Evolutionary conservation across 495 filamentous ascomycete genomes (phyloP), one percentile per base, ranked within the genome.

Genomic region (Penicillium bialowiezense): DNA sequence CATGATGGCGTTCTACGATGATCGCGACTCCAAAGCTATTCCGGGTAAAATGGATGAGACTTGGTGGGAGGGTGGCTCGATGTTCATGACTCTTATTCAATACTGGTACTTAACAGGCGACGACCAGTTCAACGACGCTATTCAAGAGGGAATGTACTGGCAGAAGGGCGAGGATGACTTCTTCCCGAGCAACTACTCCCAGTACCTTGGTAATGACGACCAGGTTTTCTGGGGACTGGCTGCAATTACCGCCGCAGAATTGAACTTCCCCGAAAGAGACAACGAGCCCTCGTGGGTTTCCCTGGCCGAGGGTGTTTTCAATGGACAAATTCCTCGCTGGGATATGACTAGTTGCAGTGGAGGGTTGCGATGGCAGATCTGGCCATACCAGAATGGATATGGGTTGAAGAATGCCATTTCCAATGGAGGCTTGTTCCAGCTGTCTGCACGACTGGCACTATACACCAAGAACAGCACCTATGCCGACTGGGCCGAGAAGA

Each of bases 301-400:
- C 5, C 65, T 90, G 7, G 70, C 71, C 0, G 62, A 70, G 29
- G 70, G 64, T 26, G 72, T 73, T 12, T 88, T 86, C 67, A 86
- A 88, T 64, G 71, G 77, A 51, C 83, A 81, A 49, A 75, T 71
- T 7, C 56, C 62, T 1, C 75, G 86, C 18, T 91, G 88, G 88
- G 67, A 90, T 50, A 63, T 67, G 13, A 45, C 50, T 0, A 75
- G 70, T 1, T 95, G 90, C 63, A 72, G 74, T 39, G 90, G 90
- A 13, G 90, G 90, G 0, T 64, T 93, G 35, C 74, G 82, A 34
- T 93, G 90, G 89, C 89, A 92, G 66, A 84, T 92, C 44, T 88
- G 80, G 63, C 71, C 77, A 10, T 89, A 87, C 65, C 88, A 90
- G 67, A 82, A 72, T 21, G 90, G 90, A 5, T 91, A 84, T 64